Percentiles rank a stretch among this genome's conserved stretches.
Evolutionary conservation across 768 basidiomycete species (phyloP).

Genomic region (Hygrocybe punicea): DNA sequence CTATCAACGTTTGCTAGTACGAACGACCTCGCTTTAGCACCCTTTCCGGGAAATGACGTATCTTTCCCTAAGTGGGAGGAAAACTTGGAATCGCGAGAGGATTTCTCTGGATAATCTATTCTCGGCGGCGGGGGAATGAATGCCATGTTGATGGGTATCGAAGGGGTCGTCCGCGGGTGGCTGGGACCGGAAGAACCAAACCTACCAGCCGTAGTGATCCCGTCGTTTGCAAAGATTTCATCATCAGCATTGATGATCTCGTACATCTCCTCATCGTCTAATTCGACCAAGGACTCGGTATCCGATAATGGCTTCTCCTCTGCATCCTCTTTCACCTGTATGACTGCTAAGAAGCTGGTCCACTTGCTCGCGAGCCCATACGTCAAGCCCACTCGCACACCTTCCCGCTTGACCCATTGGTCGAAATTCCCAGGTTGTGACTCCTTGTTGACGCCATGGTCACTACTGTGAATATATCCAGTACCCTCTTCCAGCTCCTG

Average conservation of each 20-base stretch:
- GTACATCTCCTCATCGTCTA: background rate
- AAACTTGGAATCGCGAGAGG: slow-evolving; percentile 1
- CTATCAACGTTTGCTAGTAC: background rate
- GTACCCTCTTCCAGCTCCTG: slow-evolving; percentile 5
- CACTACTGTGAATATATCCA: background rate
- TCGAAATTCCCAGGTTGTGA: background rate
- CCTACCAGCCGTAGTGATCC: background rate
- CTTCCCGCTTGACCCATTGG: background rate
- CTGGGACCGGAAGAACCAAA: background rate
- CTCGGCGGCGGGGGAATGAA: slow-evolving; percentile 1
- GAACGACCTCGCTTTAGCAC: background rate
- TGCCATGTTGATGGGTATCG: slow-evolving; percentile 3
- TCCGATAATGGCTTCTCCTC: background rate
- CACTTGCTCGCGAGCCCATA: slow-evolving; percentile 4
- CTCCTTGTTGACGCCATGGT: background rate
- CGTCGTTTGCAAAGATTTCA: background rate
- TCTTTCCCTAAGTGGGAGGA: background rate
- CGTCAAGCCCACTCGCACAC: background rate
- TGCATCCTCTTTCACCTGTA: background rate
- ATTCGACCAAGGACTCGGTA: background rate
- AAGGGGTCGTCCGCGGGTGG: background rate
- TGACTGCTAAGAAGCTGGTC: slow-evolving; percentile 3
- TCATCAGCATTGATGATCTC: slow-evolving; percentile 4
- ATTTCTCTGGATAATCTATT: slow-evolving; percentile 1
- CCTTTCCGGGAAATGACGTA: background rate